Conservation (phyloP, 1,139 yeast genomes). For the Magnusiomyces clavatus region DNA sequence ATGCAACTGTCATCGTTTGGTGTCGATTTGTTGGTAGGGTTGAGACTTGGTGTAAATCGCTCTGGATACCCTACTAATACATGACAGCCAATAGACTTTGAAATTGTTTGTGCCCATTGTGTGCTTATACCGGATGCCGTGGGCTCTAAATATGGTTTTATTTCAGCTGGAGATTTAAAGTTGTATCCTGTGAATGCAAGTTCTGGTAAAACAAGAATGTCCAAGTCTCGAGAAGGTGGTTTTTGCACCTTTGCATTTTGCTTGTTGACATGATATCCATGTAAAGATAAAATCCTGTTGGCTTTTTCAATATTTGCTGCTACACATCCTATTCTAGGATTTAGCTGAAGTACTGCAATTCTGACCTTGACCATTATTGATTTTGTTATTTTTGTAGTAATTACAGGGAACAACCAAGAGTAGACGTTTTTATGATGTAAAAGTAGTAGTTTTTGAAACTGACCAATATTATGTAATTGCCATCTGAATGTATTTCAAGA, state of each 20-base stretch:
- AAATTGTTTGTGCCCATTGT: constrained; percentile 50
- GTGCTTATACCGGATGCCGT: constrained; percentile 40
- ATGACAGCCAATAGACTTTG: constrained; percentile 48
- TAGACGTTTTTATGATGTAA: background rate
- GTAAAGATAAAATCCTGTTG: constrained; percentile 31
- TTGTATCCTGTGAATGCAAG: constrained; percentile 82
- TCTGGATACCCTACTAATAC: constrained; percentile 86
- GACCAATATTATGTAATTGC: too few relatives aligned
- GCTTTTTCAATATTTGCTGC: constrained; percentile 49
- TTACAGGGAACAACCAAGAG: background rate
- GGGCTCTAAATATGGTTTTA: constrained; percentile 53
- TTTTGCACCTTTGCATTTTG: constrained; percentile 1
- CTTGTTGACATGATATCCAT: constrained; percentile 1
- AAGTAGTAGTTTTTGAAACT: too few relatives aligned
- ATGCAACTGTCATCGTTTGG: constrained; percentile 21
- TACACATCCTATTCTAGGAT: constrained; percentile 55
- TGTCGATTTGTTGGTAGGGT: background rate
- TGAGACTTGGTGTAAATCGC: constrained; percentile 13
- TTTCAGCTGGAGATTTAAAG: constrained; percentile 44
- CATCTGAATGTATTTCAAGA: too few relatives aligned
- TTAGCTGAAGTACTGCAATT: constrained; percentile 63
- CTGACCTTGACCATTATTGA: constrained; percentile 32
- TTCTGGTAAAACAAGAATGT: constrained; percentile 72
- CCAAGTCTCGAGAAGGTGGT: constrained; percentile 32
- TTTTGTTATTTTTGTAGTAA: background rate